Evolutionary conservation across 1,139 yeast species (phyloP), one percentile per base, ranked within the genome.

Genomic region (Ogataea hybrid): DNA sequence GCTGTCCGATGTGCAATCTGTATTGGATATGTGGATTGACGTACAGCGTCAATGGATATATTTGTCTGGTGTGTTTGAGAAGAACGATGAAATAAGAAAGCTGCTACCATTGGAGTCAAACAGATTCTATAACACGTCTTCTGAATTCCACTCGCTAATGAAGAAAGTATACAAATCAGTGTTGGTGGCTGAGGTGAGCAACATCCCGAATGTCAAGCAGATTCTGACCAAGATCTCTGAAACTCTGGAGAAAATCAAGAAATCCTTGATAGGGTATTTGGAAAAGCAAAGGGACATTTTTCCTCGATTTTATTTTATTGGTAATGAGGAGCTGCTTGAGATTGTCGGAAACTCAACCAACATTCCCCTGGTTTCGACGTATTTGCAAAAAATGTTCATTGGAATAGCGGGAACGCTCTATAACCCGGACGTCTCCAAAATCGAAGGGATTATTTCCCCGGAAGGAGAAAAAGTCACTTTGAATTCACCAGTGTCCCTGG

Each of bases 21-120:
- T 86, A 3, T 68, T 87, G 35, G 89, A 82, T 52, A 58, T 65
- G 0, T 89, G 96, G 95, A 72, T 84, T 31, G 96, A 87, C 35
- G 87, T 82, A 2, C 97, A 92, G 60, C 69, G 84, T n/a, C 88
- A 84, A 54, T 90, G 96, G 95, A 78, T 87, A 2, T 88, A 90
- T 56, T 70, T 90, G 15, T 84, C 79, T 49, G 96, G 96, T 0
- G 79, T 89, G 0, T 84, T 92, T 57, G 79, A 77, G 11, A 61
- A 67, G 1, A 77, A 75, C 42, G 67, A 71, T 1, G 89, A 84
- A 32, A 77, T 90, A 21, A 70, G 73, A 38, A 70, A 67, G 25
- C 64, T 87, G 3, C 66, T 90, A 10, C 95, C 95, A 0, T 61
- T 77, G 4, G 97, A 89, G 53, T 68, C 83, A 1, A 63, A 84